Percentiles rank a stretch among this genome's conserved stretches.
Conservation (phyloP, 768 basidiomycete genomes). For the Boletellus sp. region DNA sequence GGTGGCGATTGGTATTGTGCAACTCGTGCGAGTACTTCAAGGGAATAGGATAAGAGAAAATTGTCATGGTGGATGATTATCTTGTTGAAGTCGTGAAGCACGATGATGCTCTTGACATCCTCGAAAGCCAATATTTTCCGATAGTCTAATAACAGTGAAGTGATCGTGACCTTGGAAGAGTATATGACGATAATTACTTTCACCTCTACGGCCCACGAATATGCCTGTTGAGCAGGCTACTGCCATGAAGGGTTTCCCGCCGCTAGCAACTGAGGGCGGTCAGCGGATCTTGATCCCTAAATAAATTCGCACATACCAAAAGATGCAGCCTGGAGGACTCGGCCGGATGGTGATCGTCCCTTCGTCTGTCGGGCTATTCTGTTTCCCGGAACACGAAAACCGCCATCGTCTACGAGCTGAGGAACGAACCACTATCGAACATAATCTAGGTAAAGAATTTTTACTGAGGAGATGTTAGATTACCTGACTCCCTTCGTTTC, state of each 20-base stretch:
- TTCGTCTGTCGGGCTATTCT: conserved; percentile 32
- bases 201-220: conserved; percentile 56
- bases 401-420: conserved; percentile 53
- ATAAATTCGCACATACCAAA: conserved; percentile 48
- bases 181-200: conserved; percentile 40
- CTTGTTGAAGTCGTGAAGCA: conserved; percentile 60
- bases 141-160: conserved; percentile 43
- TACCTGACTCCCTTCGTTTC: conserved; percentile 74
- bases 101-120: conserved; percentile 52
- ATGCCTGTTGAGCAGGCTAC: conserved; percentile 67
- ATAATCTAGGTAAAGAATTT: conserved; percentile 8
- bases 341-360: conserved; percentile 46
- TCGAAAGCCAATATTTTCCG: conserved; percentile 50
- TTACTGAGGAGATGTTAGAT: neutral
- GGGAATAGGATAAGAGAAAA: conserved; percentile 60
- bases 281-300: neutral
- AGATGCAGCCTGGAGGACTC: conserved; percentile 53
- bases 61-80: conserved; percentile 63
- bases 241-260: conserved; percentile 54
- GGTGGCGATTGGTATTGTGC: conserved; percentile 46
- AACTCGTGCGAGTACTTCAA: conserved; percentile 65
- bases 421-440: conserved; percentile 61
- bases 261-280: conserved; percentile 37
- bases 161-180: neutral
- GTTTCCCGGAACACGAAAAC: conserved; percentile 51